These are phyloP conservation scores for Eucalyptus decipiens DNA, from an alignment of 345 rosid species.

Conservation along the genomic window DNA sequence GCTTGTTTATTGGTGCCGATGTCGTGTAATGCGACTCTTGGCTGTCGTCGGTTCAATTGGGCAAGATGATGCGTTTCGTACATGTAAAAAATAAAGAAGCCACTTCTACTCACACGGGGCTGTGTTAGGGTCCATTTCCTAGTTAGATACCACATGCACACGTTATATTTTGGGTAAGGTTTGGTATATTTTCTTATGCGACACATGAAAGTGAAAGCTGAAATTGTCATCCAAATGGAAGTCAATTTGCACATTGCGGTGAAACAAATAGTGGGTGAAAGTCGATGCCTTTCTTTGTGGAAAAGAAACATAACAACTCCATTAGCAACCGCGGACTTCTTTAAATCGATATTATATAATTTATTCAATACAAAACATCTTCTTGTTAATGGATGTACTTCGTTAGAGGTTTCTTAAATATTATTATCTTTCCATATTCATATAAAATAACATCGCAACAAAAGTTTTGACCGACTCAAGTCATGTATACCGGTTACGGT, in stretches of 20 bases:
- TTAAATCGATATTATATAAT: background rate
- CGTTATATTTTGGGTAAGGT: background rate
- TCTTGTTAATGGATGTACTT: accelerated
- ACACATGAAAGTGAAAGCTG: background rate
- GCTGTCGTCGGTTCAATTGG: background rate
- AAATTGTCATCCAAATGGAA: background rate
- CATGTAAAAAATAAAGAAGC: background rate
- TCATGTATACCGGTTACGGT: accelerated
- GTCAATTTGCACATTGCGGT: background rate
- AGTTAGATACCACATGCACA: no score
- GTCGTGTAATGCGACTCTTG: background rate
- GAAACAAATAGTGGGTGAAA: background rate
- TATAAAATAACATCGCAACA: background rate
- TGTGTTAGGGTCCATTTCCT: background rate
- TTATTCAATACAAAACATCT: background rate
- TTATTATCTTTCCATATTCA: background rate
- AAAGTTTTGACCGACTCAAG: background rate
- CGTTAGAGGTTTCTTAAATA: background rate
- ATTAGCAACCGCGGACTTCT: background rate
- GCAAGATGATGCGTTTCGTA: background rate
- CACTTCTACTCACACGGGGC: background rate
- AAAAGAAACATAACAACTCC: background rate
- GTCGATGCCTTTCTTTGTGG: background rate
- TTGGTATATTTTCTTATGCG: background rate
- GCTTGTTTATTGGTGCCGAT: background rate